Conservation (phyloP, 139 green algal genomes). For the Penium margaritaceum region DNA sequence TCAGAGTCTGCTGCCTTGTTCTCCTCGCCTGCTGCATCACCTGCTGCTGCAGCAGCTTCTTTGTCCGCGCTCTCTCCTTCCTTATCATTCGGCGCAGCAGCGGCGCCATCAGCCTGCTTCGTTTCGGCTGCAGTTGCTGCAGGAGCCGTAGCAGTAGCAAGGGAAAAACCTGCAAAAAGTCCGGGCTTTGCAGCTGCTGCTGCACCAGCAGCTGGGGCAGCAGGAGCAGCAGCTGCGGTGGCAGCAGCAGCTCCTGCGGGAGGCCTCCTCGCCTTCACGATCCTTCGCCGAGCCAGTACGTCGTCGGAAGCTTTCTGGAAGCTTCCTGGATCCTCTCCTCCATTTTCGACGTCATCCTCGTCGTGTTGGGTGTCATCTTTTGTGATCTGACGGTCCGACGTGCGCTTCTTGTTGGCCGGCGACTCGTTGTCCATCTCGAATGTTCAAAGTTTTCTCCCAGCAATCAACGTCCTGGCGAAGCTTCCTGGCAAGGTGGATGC, state of each 20-base stretch:
- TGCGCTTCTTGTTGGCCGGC: conserved; percentile 37
- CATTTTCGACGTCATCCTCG: conserved; percentile 7
- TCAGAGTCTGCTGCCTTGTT: not conserved
- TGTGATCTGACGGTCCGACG: conserved; percentile 38
- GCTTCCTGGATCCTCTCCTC: not conserved
- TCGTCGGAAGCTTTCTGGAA: conserved; percentile 33
- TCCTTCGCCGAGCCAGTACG: conserved; percentile 24
- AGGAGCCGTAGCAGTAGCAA: not conserved
- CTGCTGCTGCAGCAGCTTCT: not conserved
- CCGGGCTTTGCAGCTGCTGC: not conserved
- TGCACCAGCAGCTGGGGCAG: not conserved
- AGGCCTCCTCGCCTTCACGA: conserved; percentile 38
- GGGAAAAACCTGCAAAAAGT: conserved; percentile 17
- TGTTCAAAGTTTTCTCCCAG: too few relatives aligned
- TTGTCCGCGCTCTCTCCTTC: too few relatives aligned
- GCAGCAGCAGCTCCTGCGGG: not conserved
- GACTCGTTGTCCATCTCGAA: too few relatives aligned
- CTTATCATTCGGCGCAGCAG: conserved; percentile 4
- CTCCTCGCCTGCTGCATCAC: not conserved
- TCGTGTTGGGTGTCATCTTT: conserved; percentile 26
- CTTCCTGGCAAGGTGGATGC: too few relatives aligned
- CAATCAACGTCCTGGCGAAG: too few relatives aligned
- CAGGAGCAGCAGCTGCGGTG: not conserved
- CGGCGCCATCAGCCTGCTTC: not conserved
- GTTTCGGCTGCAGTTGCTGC: not conserved